Conservation (phyloP, 179 eudicot species). For the Pouteria campechiana region DNA sequence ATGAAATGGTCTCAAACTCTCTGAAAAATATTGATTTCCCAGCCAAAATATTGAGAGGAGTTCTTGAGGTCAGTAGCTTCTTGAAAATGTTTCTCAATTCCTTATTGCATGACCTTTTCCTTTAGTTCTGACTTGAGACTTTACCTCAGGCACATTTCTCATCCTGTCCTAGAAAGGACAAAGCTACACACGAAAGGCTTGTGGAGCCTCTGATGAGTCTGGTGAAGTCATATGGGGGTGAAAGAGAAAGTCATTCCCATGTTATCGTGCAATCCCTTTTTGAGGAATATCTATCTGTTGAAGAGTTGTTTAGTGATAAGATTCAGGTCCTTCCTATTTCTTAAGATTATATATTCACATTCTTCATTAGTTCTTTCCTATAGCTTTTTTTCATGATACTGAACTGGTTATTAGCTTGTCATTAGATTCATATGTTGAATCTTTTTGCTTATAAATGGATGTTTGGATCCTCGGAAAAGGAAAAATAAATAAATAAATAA, state of each 20-base stretch:
- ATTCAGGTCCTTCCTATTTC: no score
- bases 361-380: no score
- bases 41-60: constrained; percentile 64
- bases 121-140: no score
- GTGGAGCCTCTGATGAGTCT: constrained; percentile 89
- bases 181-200: constrained; percentile 90
- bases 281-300: constrained; percentile 75
- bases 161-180: constrained; percentile 70
- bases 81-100: no score
- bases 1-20: constrained; percentile 41
- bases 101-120: no score
- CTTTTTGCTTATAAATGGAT: no score
- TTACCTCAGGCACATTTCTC: constrained; percentile 57
- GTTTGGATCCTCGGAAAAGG: no score
- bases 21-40: constrained; percentile 82
- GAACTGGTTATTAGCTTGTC: no score
- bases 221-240: constrained; percentile 96
- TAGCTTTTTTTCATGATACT: no score
- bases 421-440: no score
- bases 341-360: no score
- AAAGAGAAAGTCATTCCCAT: constrained; percentile 97
- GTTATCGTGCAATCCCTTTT: constrained; percentile 85
- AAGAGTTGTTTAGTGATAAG: constrained; percentile 91
- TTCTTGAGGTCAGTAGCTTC: constrained; percentile 88
- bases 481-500: no score